Conservation (phyloP, 2,329 filamentous ascomycete genomes). For the Colletotrichum salicis region DNA sequence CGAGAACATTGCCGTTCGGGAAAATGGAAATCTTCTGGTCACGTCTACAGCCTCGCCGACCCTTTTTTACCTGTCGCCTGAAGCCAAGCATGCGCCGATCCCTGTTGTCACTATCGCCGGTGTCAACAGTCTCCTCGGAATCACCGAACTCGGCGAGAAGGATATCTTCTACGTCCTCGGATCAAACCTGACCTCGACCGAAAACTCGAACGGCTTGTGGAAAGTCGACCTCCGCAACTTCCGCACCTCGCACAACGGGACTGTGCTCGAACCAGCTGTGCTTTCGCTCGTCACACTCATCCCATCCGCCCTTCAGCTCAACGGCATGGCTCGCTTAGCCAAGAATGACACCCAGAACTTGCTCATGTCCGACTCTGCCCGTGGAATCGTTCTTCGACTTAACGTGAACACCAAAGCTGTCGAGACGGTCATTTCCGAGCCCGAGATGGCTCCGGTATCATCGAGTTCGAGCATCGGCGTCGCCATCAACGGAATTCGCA, state of each 20-base stretch:
- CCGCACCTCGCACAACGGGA: constrained; percentile 9
- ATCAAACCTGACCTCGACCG: constrained; percentile 27
- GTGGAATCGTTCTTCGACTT: constrained; percentile 34
- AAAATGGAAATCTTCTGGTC: constrained; percentile 37
- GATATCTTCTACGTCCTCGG: constrained; percentile 38
- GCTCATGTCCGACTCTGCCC: constrained; percentile 38
- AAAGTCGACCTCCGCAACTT: constrained; percentile 31
- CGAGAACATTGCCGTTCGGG: constrained; percentile 38
- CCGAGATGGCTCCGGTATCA: constrained; percentile 7
- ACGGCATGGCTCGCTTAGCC: constrained; percentile 38
- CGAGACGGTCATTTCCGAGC: constrained; percentile 35
- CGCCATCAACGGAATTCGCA: constrained; percentile 11
- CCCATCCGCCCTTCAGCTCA: constrained; percentile 34
- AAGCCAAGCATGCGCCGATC: constrained; percentile 22
- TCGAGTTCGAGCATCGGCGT: not conserved
- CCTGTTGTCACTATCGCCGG: constrained; percentile 27
- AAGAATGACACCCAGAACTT: constrained; percentile 32
- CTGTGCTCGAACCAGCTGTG: not conserved
- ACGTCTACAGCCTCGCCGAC: constrained; percentile 35
- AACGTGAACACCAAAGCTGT: constrained; percentile 33
- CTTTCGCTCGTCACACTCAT: constrained; percentile 27
- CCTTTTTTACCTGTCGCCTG: constrained; percentile 20
- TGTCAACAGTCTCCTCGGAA: constrained; percentile 29
- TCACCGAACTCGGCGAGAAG: constrained; percentile 34
- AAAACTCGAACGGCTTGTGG: constrained; percentile 29